Percentiles rank a stretch among this genome's conserved stretches.
phyloP scores from a whole-genome alignment of 2,329 filamentous ascomycete species.

The Xylariaceae sp. region DNA sequence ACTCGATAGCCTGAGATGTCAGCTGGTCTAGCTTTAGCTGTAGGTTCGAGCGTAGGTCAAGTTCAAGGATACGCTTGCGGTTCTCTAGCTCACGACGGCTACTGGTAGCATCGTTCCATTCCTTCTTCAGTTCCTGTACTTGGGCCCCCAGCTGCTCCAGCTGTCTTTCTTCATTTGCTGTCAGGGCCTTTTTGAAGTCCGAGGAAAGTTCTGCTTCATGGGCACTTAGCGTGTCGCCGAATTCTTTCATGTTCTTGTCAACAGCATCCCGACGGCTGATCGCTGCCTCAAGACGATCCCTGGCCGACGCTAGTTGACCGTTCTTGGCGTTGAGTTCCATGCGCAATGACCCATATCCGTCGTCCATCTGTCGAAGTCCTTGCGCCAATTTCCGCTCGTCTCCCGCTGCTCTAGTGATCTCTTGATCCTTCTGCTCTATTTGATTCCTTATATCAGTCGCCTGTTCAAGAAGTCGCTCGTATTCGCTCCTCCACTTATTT shows the following conservation, averaged over 20 bases:
- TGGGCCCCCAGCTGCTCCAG: slow-evolving; percentile 66
- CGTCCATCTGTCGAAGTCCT: slow-evolving; percentile 70
- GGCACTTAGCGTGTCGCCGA: slow-evolving; percentile 69
- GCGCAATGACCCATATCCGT: slow-evolving; percentile 75
- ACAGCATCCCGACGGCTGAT: slow-evolving; percentile 61
- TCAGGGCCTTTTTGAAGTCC: slow-evolving; percentile 89
- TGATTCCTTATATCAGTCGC: slow-evolving; percentile 63
- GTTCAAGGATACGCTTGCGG: slow-evolving; percentile 77
- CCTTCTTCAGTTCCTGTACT: slow-evolving; percentile 69
- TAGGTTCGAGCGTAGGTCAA: slow-evolving; percentile 84
- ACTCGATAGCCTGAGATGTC: slow-evolving; percentile 69
- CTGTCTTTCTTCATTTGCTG: slow-evolving; percentile 74
- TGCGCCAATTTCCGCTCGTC: slow-evolving; percentile 81
- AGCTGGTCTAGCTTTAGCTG: slow-evolving; percentile 84
- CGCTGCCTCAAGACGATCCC: slow-evolving; percentile 69
- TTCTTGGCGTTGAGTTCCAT: slow-evolving; percentile 73
- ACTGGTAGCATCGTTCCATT: slow-evolving; percentile 71
- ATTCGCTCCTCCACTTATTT: slow-evolving; percentile 69
- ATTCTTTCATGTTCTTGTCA: slow-evolving; percentile 68
- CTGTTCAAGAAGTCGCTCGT: slow-evolving; percentile 62
- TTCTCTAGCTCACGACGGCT: slow-evolving; percentile 73
- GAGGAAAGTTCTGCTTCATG: slow-evolving; percentile 78
- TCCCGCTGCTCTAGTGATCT: slow-evolving; percentile 82
- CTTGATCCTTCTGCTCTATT: slow-evolving; percentile 77
- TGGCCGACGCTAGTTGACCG: slow-evolving; percentile 68